phyloP scores from a whole-genome alignment of 2,329 filamentous ascomycete genomes.

The Macroventuria anomochaeta region DNA sequence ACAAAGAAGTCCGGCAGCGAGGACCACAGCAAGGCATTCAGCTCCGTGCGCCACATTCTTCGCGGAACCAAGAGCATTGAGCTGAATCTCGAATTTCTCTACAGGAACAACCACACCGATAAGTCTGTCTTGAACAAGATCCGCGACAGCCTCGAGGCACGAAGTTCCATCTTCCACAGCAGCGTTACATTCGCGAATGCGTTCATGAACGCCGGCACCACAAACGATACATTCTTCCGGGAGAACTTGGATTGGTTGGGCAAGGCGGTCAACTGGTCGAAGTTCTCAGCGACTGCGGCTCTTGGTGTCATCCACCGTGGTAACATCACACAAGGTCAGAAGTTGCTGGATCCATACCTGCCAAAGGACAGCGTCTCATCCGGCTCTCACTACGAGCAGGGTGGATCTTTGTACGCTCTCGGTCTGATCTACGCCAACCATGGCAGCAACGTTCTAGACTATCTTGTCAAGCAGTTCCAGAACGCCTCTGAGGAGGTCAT shows the following conservation, averaged over 20 bases:
- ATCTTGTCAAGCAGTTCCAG: conserved; percentile 76
- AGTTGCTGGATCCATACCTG: conserved; percentile 92
- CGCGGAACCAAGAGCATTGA: conserved; percentile 93
- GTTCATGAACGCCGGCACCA: conserved; percentile 99
- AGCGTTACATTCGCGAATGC: conserved; percentile 97
- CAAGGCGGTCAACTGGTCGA: conserved; percentile 99
- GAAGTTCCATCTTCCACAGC: conserved; percentile 98
- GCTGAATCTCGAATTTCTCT: conserved; percentile 94
- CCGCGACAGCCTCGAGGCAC: conserved; percentile 90
- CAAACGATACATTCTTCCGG: conserved; percentile 97
- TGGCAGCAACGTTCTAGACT: conserved; percentile 85
- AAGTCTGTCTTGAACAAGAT: conserved; percentile 94
- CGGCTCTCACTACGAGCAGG: conserved; percentile 93
- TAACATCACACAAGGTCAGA: conserved; percentile 90
- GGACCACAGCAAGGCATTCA: conserved; percentile 62
- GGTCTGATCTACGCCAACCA: conserved; percentile 98
- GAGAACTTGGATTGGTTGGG: conserved; percentile 98
- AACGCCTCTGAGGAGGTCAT: conserved; percentile 88
- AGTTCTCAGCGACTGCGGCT: conserved; percentile 96
- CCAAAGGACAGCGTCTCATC: conserved; percentile 74
- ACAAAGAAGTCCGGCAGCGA: conserved; percentile 54
- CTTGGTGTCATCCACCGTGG: conserved; percentile 96
- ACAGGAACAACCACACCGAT: conserved; percentile 93
- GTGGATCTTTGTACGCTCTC: conserved; percentile 92
- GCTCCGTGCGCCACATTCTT: conserved; percentile 68